Evolutionary conservation across 2,329 filamentous ascomycete genomes (phyloP), one percentile per base, ranked within the genome.

Genomic region (Aureobasidium sp.): DNA sequence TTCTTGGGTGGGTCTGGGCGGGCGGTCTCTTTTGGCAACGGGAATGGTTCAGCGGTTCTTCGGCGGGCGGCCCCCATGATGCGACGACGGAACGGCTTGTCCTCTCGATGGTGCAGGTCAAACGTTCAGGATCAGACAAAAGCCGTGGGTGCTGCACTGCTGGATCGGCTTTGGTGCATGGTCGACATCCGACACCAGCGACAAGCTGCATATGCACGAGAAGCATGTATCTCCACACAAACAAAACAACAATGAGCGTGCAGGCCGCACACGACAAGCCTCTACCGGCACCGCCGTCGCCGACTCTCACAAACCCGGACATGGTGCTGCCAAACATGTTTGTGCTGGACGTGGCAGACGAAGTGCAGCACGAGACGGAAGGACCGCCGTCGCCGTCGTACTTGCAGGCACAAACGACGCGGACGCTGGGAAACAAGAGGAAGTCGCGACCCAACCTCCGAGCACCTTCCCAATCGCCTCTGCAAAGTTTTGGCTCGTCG

Each of bases 281-380:
- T 44, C 64, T 71, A 58, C 70, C 70, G n/a, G 64, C 66, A 37
- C 86, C 88, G 66, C 51, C 60, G 14, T 95, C 90, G 64, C 92
- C 92, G 51, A 96, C 92, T 2, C 79, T 97, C 70, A 95, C 91
- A 62, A 95, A 96, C 74, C 91, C 91, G 58, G 92, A 96, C 73
- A 92, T 96, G 90, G 96, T 97, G 69, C 79, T 97, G 58, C 92
- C 92, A 64, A 86, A 88, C 41, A 52, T 44, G 60, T 17, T 52
- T 63, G 25, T 44, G 62, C 48, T 36, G 65, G 6, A 61, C 61
- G 14, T 69, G 68, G 47, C 12, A 5, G 15, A 68, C 68, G 20
- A 66, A 67, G 17, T n/a, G 9, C 17, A 29, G 1, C 42, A 45
- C 63, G 62, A 34, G 52, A 62, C 14, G 42, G 56, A 25, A 41